Evolutionary conservation across 2,329 filamentous ascomycete genomes (phyloP), one percentile per base, ranked within the genome.

Genomic region (Dryadomyces quercus-mongolicae): DNA sequence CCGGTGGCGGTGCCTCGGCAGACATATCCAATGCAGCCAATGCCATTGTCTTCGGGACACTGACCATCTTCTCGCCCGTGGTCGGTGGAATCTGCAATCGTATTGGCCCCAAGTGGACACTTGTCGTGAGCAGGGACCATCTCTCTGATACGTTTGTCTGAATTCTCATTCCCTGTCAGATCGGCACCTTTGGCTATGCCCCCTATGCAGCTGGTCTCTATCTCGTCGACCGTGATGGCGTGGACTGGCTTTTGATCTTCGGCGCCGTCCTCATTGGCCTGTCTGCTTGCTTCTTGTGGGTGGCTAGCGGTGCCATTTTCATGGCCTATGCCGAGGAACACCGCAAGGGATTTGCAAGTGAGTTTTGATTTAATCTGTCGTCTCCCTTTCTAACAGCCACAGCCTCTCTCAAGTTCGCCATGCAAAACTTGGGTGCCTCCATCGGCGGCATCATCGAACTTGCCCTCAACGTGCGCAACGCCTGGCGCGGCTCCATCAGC

Each of bases 401-500:
- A 55, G 55, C 55, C 3, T 56, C 55, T 8, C 4, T 56, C 3
- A 56, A 56, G 22, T 56, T 56, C 21, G 22, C 55, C 5, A 22
- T 54, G 10, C 55, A 56, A 22, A 54, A 54, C 34, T 43, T 54
- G 15, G 55, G 55, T 12, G 52, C 52, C 7, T 56, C 55, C 16
- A 48, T 60, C 21, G 57, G 58, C 13, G 58, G 56, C 20, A 57
- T 58, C 49, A 58, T 60, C 42, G 53, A 51, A 46, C 51, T 59
- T 13, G 55, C 53, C 6, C 51, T 60, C 9, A 58, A 60, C 40
- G 46, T 55, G 5, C 25, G 54, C 46, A 49, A 53, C 13, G 25
- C 50, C 0, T 56, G 57, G 40, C 57, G 57, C 22, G 57, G 58
- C 10, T 48, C 51, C 20, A 47, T 59, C 49, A 58, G 46, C 42